A percentile compares a stretch with the other conserved stretches of the same genome.
Evolutionary conservation across 306 rosid genomes (phyloP).

Genomic region (Rosa lucieae): DNA sequence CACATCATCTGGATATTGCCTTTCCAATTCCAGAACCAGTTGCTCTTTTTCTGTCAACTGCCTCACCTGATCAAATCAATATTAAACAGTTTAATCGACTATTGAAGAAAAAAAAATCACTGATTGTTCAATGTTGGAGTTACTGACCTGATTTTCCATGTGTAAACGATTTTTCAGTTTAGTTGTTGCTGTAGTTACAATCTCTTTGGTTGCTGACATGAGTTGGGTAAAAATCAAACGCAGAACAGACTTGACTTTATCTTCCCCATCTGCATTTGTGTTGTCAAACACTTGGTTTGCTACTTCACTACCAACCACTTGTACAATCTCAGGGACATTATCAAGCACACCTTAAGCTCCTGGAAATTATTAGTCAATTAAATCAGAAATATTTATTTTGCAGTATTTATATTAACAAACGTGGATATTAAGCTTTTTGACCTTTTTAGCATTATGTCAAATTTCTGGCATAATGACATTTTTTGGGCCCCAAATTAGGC

Average conservation of each 20-base stretch:
- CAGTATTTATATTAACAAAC: background rate
- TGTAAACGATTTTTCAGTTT: constrained; percentile 61
- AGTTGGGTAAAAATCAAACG: constrained; percentile 64
- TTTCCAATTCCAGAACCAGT: constrained; percentile 71
- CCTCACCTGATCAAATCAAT: constrained; percentile 56
- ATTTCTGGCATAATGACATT: constrained; percentile 1
- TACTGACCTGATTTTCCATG: constrained; percentile 60
- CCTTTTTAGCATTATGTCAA: background rate
- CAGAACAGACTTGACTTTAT: constrained; percentile 54
- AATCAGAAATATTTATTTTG: background rate
- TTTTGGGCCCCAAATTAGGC: background rate
- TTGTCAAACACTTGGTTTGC: constrained; percentile 45
- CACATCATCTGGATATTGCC: constrained; percentile 79
- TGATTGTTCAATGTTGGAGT: no score
- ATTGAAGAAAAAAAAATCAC: background rate
- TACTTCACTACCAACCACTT: constrained; percentile 62
- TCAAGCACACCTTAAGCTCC: constrained; percentile 83
- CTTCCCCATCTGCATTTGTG: constrained; percentile 53
- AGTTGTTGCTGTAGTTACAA: constrained; percentile 47
- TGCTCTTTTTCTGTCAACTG: constrained; percentile 76
- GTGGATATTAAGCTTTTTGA: constrained; percentile 3
- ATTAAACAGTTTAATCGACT: background rate
- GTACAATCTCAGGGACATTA: constrained; percentile 71
- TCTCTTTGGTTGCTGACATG: constrained; percentile 71
- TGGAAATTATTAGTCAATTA: constrained; percentile 16